Base-by-base conservation (phyloP, 306 rosid species). In the Inga leiocalycina region DNA sequence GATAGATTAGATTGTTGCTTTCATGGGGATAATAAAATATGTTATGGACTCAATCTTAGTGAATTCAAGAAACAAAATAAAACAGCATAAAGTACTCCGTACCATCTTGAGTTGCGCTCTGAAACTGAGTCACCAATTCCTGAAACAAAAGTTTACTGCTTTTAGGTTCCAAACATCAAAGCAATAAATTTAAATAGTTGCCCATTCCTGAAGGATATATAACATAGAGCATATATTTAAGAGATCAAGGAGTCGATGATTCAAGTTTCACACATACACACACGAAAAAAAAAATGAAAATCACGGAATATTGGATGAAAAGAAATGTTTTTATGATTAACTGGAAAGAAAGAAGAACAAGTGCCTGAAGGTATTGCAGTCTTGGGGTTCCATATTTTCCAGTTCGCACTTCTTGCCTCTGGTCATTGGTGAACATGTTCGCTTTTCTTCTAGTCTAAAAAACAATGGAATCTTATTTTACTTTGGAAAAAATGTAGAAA, bases 351-450 rank as follows among this genome's bases (percentile, higher is more conserved):
- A 13, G 68, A 62, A 62, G 37, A 30, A 13, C 19, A 13, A 64
- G 69, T 64, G 16, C 69, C 69, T 64, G 69, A 30, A 64, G 69
- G 39, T 64, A 64, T 30, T 64, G 39, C 69, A 64, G 41, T 64
- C 69, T 64, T 64, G 69, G 69, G 17, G 69, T 30, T 64, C 69
- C 69, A 64, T 64, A 27, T 64, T 13, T 64, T 64, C 69, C 69
- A 10, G 69, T 30, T 64, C 69, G 69, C 69, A 30, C 69, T 13
- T 64, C 69, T 64, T 64, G 69, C 69, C 69, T 64, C 37, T 64
- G 69, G 4, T 64, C 69, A 64, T 64, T 64, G 69, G 69, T 64
- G 69, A 64, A 64, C 69, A 64, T 64, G 37, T 30, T 30, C 15
- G 19, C 39, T 64, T 30, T 64, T 30, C 69, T 30, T 30, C 37